These are phyloP conservation scores for Acidomyces sp. DNA, from an alignment of 495 filamentous ascomycete species.

Conservation along the genomic window DNA sequence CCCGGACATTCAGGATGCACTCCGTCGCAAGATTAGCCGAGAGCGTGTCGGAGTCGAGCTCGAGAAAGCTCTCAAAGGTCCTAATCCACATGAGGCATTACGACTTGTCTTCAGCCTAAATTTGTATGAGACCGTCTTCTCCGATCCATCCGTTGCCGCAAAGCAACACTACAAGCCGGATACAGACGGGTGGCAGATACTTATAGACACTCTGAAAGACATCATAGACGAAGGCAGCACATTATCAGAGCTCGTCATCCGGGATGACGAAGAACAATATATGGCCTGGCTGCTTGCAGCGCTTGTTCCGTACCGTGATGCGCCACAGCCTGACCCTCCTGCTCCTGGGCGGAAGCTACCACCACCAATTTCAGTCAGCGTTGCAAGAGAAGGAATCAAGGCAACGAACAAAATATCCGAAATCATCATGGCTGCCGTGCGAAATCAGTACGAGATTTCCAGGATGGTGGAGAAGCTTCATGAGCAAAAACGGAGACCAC, in stretches of 20 bases:
- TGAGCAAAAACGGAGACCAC: slow-evolving; percentile 18
- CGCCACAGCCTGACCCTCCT: slow-evolving; percentile 33
- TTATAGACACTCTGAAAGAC: slow-evolving; percentile 37
- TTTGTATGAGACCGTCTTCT: slow-evolving; percentile 73
- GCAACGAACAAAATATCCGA: slow-evolving; percentile 57
- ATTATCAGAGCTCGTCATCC: slow-evolving; percentile 42
- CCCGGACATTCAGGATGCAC: slow-evolving; percentile 52
- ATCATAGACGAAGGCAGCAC: slow-evolving; percentile 27
- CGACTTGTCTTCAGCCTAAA: slow-evolving; percentile 58
- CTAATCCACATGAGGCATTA: slow-evolving; percentile 54
- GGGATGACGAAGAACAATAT: slow-evolving; percentile 45
- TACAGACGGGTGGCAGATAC: slow-evolving; percentile 31
- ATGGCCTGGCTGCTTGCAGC: slow-evolving; percentile 65
- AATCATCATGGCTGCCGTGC: slow-evolving; percentile 50
- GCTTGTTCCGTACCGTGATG: slow-evolving; percentile 59
- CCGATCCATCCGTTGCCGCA: slow-evolving; percentile 38
- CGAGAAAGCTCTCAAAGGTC: slow-evolving; percentile 76
- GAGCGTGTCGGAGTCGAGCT: slow-evolving; percentile 75
- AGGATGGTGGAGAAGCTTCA: slow-evolving; percentile 40
- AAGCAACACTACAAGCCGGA: slow-evolving; percentile 20
- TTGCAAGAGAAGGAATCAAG: slow-evolving; percentile 66
- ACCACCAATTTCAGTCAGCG: slow-evolving; percentile 41
- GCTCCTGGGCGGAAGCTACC: slow-evolving; percentile 35
- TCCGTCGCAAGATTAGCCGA: slow-evolving; percentile 82
- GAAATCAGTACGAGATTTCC: slow-evolving; percentile 46